Percentiles rank a stretch among this genome's conserved stretches.
Conservation (phyloP, 2,329 filamentous ascomycete species). For the Berkeleyomyces rouxiae region DNA sequence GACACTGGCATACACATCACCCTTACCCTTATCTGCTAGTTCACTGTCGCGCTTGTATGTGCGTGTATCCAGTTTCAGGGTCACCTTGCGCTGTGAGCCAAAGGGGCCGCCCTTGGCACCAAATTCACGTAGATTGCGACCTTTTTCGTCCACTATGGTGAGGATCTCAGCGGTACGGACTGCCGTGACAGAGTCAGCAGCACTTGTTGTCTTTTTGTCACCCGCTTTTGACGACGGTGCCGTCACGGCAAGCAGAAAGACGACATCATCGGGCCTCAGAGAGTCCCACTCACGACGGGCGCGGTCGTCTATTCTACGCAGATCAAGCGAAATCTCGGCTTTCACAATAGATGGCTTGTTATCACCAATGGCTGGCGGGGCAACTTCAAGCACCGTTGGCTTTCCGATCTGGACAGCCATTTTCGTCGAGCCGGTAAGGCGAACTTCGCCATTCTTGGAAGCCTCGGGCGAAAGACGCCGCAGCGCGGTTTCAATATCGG, state of each 20-base stretch:
- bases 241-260: constrained; percentile 63
- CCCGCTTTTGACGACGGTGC: constrained; percentile 34
- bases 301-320: constrained; percentile 59
- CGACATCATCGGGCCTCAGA: constrained; percentile 68
- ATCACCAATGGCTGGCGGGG: constrained; percentile 68
- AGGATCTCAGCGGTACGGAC: constrained; percentile 74
- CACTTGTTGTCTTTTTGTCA: constrained; percentile 35
- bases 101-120: constrained; percentile 37
- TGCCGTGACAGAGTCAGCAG: constrained; percentile 44
- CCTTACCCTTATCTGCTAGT: constrained; percentile 44
- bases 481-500: constrained; percentile 71
- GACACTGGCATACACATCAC: constrained; percentile 65
- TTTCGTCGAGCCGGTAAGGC: constrained; percentile 70
- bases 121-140: constrained; percentile 50
- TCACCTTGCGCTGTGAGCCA: constrained; percentile 38
- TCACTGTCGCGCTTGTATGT: constrained; percentile 66
- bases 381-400: constrained; percentile 72
- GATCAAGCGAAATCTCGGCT: constrained; percentile 72
- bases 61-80: constrained; percentile 64
- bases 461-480: constrained; percentile 59
- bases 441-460: constrained; percentile 45
- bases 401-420: constrained; percentile 83
- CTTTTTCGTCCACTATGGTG: constrained; percentile 73
- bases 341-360: constrained; percentile 68
- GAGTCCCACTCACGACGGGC: constrained; percentile 80